These are phyloP conservation scores for Fusarium brevicatenulatum DNA, from an alignment of 2,329 filamentous ascomycete species.

Conservation along the genomic window DNA sequence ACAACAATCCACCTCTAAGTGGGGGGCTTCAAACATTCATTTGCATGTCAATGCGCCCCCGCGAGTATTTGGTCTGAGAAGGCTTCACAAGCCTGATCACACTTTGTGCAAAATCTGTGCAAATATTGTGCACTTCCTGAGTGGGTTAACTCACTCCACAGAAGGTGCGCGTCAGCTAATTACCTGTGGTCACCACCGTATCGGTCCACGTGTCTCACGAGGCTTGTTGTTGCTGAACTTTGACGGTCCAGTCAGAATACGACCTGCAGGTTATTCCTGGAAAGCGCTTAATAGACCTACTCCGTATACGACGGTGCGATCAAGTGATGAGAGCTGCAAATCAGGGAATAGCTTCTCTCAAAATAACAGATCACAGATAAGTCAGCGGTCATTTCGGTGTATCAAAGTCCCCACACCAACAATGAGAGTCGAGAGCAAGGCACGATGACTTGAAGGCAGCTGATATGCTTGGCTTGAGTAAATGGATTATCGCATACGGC, in stretches of 20 bases:
- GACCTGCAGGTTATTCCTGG: not conserved
- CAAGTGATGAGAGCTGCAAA: not conserved
- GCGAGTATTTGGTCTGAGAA: not conserved
- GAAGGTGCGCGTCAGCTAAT: constrained; percentile 23
- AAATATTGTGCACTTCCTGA: not conserved
- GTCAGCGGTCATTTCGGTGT: constrained; percentile 8
- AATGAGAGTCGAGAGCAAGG: not conserved
- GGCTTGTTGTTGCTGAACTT: constrained; percentile 8
- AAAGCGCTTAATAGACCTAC: not conserved
- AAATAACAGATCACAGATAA: not conserved
- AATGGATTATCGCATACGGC: not conserved
- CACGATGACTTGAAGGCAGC: not conserved
- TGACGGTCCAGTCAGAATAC: constrained; percentile 12
- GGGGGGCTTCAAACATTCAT: constrained; percentile 25
- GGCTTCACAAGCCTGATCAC: constrained; percentile 15
- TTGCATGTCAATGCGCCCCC: constrained; percentile 36
- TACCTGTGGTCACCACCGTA: constrained; percentile 2
- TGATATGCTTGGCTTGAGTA: not conserved
- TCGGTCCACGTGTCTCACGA: constrained; percentile 30
- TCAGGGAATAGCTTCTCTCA: not conserved
- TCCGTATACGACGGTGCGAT: not conserved
- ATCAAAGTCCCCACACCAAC: not conserved
- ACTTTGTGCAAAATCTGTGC: constrained; percentile 15
- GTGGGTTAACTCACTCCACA: not conserved
- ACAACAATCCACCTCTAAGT: constrained; percentile 12